Evolutionary conservation across 805 yeast genomes (phyloP), one percentile per base, ranked within the genome.

Genomic region (Starmerella apis): DNA sequence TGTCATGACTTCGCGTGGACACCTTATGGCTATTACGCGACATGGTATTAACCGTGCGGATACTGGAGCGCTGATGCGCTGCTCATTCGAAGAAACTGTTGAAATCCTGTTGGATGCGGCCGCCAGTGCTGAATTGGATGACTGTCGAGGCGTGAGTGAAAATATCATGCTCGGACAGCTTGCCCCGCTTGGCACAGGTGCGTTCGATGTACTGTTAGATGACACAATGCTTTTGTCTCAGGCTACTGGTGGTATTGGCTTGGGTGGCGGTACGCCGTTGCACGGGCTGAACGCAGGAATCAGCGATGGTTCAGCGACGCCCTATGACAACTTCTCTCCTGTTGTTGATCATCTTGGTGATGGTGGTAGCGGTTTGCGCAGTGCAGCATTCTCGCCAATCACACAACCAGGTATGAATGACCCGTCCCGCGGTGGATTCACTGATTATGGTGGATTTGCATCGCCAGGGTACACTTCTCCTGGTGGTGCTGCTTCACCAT

Each of bases 1-100:
- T 72, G 94, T 88, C 33, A 92, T 92, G 99, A 92, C 99, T 2
- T 85, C 95, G 35, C 82, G 95, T 64, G 99, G 99, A 63, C 95
- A 90, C 65, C 75, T 92, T 68, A 90, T 94, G 85, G 97, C 99
- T 36, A 88, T 92, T 62, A 90, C 97, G 39, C 94, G 99, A 77
- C 98, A 92, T 65, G 99, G 99, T 77, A 90, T 92, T 70, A 92
- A 92, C 70, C 82, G 99, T 71, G 84, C 95, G 33, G 96, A 92
- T 59, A 92, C 99, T 27, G 99, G 99, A 70, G 98, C 98, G 2
- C 76, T 92, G 64, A 92, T 92, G 99, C 80, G 99, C 70, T 92
- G 96, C 73, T 90, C 98, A 38, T 92, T 92, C 73, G 99, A 92
- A 71, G 99, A 92, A 69, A 92, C 99, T 7, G 99, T 92, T 37